These are phyloP conservation scores for Neofusicoccum cordaticola DNA, from an alignment of 2,329 filamentous ascomycete genomes.

Conservation along the genomic window DNA sequence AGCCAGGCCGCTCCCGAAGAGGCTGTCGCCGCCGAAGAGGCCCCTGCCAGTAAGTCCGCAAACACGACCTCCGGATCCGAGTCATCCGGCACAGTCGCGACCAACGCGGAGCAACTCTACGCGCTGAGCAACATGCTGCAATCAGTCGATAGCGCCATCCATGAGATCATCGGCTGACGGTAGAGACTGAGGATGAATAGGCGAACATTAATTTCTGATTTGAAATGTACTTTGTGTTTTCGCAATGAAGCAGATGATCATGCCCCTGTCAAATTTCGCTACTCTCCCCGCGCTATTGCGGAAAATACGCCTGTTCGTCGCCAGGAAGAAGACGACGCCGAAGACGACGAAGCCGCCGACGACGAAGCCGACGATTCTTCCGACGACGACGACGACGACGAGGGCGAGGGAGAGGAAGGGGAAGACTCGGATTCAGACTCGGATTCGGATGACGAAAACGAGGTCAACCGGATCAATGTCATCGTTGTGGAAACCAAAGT, in stretches of 20 bases:
- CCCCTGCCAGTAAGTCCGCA: not conserved
- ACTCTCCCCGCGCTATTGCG: not conserved
- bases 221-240: not conserved
- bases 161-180: constrained; percentile 4
- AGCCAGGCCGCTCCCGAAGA: not conserved
- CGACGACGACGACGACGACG: not conserved
- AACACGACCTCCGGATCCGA: not conserved
- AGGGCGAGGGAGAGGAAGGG: not conserved
- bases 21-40: not conserved
- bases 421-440: not conserved
- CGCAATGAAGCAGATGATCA: not conserved
- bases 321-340: not conserved
- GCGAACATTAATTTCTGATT: not conserved
- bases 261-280: not conserved
- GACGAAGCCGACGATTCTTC: not conserved
- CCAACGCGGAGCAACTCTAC: not conserved
- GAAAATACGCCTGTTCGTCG: not conserved
- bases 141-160: not conserved
- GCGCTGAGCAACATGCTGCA: not conserved
- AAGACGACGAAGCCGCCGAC: not conserved
- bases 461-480: not conserved
- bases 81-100: not conserved
- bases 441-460: not conserved
- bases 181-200: not conserved
- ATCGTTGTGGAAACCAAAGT: not conserved